Percentiles rank a stretch among this genome's conserved stretches.
Evolutionary conservation across 2,329 filamentous ascomycete genomes (phyloP).

Genomic region (Cladophialophora psammophila): DNA sequence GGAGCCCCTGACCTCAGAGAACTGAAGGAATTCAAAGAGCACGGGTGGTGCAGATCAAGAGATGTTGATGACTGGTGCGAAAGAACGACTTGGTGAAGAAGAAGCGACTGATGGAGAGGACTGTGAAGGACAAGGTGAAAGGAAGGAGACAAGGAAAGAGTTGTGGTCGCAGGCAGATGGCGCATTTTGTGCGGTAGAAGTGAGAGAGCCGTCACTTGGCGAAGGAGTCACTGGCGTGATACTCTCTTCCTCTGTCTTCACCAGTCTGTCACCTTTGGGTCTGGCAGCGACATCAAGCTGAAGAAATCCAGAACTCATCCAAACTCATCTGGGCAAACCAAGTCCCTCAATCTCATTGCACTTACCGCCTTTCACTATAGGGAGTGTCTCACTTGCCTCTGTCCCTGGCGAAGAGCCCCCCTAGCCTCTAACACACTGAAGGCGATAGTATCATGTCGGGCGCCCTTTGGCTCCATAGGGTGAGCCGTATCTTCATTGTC

Average conservation of each 20-base stretch:
- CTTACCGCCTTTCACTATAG: background rate
- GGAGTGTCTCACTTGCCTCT: background rate
- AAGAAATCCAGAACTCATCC: background rate
- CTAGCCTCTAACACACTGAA: too few species aligned
- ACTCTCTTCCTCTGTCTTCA: background rate
- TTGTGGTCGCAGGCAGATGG: background rate
- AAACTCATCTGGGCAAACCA: too few species aligned
- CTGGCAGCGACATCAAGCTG: background rate
- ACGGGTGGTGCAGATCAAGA: background rate
- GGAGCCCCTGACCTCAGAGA: background rate
- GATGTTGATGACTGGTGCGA: background rate
- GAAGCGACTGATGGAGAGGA: constrained; percentile 8
- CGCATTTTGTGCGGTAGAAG: background rate
- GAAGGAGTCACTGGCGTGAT: background rate
- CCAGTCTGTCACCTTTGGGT: background rate
- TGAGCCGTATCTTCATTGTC: too few species aligned
- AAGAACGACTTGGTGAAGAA: background rate
- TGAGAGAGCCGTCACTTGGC: constrained; percentile 7
- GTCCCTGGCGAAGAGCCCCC: background rate
- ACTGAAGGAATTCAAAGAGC: background rate
- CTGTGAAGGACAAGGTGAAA: background rate
- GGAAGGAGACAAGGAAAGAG: background rate
- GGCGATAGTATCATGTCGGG: too few species aligned
- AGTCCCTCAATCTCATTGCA: background rate
- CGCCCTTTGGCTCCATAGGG: too few species aligned